These are phyloP conservation scores for Aureoboletus auriporus DNA, from an alignment of 768 basidiomycete genomes.

Conservation along the genomic window DNA sequence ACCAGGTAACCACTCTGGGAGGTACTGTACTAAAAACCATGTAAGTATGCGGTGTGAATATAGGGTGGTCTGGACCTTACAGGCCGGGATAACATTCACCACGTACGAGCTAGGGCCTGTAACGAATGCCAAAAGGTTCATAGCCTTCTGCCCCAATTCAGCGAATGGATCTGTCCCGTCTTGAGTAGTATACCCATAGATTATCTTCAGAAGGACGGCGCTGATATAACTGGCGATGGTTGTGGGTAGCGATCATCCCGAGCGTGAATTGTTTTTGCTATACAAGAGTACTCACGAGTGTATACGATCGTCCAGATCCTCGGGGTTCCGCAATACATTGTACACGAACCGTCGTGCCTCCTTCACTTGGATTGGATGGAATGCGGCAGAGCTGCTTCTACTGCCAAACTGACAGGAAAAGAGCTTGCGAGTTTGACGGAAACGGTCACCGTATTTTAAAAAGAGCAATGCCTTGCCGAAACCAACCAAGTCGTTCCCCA, in stretches of 20 bases:
- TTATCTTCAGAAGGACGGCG: slow-evolving; percentile 34
- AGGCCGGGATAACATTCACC: slow-evolving; percentile 19
- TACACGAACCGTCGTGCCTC: slow-evolving; percentile 16
- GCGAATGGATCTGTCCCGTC: slow-evolving; percentile 36
- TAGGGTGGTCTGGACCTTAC: too few species aligned
- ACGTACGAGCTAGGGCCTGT: slow-evolving; percentile 12
- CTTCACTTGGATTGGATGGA: slow-evolving; percentile 16
- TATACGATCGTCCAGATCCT: slow-evolving; percentile 15
- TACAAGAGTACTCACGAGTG: slow-evolving; percentile 23
- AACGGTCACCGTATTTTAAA: slow-evolving; percentile 1
- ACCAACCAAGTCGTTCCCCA: slow-evolving; percentile 21
- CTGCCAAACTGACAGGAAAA: slow-evolving; percentile 8
- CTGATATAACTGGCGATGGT: slow-evolving; percentile 6
- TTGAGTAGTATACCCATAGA: slow-evolving; percentile 39
- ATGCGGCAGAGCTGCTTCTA: slow-evolving; percentile 4
- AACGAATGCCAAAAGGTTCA: slow-evolving; percentile 11
- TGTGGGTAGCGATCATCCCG: not conserved
- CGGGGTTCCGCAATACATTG: slow-evolving; percentile 16
- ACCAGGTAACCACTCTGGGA: slow-evolving; percentile 36
- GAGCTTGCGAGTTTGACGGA: slow-evolving; percentile 14
- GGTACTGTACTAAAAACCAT: slow-evolving; percentile 17
- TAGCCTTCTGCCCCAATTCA: slow-evolving; percentile 21
- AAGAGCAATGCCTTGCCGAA: slow-evolving; percentile 5
- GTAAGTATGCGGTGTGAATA: too few species aligned
- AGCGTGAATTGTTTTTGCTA: too few species aligned